Conservation (phyloP, 2,329 filamentous ascomycete species). For the Zasmidium cellare region DNA sequence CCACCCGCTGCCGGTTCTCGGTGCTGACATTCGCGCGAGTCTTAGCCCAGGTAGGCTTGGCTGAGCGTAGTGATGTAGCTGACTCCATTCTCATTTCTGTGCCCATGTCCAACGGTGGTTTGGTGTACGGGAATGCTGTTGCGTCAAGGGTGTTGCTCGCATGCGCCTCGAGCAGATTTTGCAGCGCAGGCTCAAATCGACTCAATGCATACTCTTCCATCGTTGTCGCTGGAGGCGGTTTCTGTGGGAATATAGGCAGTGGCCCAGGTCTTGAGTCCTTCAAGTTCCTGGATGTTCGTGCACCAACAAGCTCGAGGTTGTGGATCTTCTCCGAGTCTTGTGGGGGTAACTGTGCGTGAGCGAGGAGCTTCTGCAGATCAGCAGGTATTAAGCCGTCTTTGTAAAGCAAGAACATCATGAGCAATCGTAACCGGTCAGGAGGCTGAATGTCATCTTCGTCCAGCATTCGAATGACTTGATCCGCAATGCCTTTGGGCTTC, state of each 20-base stretch:
- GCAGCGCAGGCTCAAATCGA: constrained; percentile 78
- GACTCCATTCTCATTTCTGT: constrained; percentile 57
- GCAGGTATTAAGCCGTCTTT: constrained; percentile 80
- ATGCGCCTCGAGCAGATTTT: constrained; percentile 77
- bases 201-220: constrained; percentile 83
- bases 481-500: constrained; percentile 85
- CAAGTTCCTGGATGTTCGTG: constrained; percentile 67
- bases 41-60: constrained; percentile 93
- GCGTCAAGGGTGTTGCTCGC: constrained; percentile 44
- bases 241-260: constrained; percentile 70
- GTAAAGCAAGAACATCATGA: constrained; percentile 83
- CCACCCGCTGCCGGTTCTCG: constrained; percentile 85
- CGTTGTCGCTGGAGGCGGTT: constrained; percentile 55
- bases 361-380: constrained; percentile 80
- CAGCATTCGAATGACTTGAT: constrained; percentile 81
- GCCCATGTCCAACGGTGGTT: constrained; percentile 59
- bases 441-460: constrained; percentile 76
- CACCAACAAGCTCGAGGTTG: constrained; percentile 82
- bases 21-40: constrained; percentile 62
- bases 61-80: constrained; percentile 72
- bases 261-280: constrained; percentile 72
- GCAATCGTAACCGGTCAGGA: constrained; percentile 77
- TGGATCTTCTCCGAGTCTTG: constrained; percentile 71
- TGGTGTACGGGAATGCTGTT: constrained; percentile 49
- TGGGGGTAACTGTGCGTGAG: constrained; percentile 75